Base-by-base conservation (phyloP, 2,329 filamentous ascomycete species). In the Pseudogymnoascus sp. region DNA sequence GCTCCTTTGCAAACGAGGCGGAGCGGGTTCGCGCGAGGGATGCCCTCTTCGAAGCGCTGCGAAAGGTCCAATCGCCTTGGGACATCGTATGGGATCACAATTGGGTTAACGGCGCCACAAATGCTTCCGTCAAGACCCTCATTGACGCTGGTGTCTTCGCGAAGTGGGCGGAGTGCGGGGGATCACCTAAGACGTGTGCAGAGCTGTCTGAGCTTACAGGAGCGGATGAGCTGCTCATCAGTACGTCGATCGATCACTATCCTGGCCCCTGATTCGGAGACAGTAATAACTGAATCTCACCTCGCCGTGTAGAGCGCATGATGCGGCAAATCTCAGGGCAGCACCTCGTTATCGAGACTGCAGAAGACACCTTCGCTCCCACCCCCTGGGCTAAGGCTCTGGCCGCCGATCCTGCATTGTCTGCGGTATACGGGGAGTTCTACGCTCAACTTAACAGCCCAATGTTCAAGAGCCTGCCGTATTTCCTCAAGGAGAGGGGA, bases 61-160 rank as follows among this genome's bases (percentile, higher is more conserved):
- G 71, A n/a, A 71, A 65, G 46, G 69, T 75, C 1, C 74, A 76
- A 63, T 73, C 71, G 23, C 76, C 75, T 0, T 78, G 75, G 74
- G 75, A 77, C 60, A 72, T 74, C 7, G 73, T 73, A 2, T 77
- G 75, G 73, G 73, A 76, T 16, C 75, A 77, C 25, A 71, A 69
- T 31, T 75, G 75, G 72, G 71, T 73, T 5, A 74, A 71, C 34
- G 65, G 65, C 1, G 69, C 70, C 0, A 76, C 73, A n/a, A 71
- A 72, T 44, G 72, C 71, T 2, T 71, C 71, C n/a, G 67, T 72
- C 64, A 77, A 75, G 62, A 75, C 74, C 1, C 69, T 77, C 28
- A 75, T 77, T 56, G 74, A 77, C 63, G 72, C 71, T 12, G 75
- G 74, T 16, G 64, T 76, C 2, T 78, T 78, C 36, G 66, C 61